Evolutionary conservation across 2,329 filamentous ascomycete species (phyloP).

Genomic region (Xylaria sp.): DNA sequence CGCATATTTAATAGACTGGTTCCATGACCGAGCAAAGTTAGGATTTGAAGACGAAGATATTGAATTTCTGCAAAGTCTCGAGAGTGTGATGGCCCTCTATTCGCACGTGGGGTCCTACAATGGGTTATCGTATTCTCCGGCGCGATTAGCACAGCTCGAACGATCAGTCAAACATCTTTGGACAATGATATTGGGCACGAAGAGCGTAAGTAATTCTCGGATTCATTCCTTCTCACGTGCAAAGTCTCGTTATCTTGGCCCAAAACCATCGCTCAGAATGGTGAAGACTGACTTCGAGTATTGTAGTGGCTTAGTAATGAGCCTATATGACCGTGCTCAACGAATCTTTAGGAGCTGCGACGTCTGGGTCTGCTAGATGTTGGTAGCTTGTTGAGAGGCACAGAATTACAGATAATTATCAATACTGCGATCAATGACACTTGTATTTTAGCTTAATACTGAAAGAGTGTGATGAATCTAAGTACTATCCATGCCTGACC

Average conservation of each 20-base stretch:
- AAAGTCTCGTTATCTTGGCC: neutral
- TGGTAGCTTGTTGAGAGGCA: too few relatives aligned
- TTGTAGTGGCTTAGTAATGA: conserved; percentile 12
- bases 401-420: neutral
- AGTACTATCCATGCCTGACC: neutral
- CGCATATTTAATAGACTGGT: conserved; percentile 23
- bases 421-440: too few relatives aligned
- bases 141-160: conserved; percentile 26
- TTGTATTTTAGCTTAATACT: neutral
- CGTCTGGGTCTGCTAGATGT: neutral
- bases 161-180: conserved; percentile 26
- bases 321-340: neutral
- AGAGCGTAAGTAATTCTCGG: neutral
- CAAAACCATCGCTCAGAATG: neutral
- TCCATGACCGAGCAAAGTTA: conserved; percentile 9
- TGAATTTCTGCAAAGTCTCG: conserved; percentile 22
- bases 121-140: conserved; percentile 20
- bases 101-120: conserved; percentile 12
- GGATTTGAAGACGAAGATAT: conserved; percentile 28
- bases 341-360: too few relatives aligned
- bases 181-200: conserved; percentile 22
- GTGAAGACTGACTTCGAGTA: neutral
- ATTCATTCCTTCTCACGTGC: too few relatives aligned
- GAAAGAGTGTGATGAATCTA: neutral
- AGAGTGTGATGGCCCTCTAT: conserved; percentile 30